A percentile compares a stretch with the other conserved stretches of the same genome.
Evolutionary conservation across 345 rosid species (phyloP).

Genomic region (Crucihimalaya himalaica): DNA sequence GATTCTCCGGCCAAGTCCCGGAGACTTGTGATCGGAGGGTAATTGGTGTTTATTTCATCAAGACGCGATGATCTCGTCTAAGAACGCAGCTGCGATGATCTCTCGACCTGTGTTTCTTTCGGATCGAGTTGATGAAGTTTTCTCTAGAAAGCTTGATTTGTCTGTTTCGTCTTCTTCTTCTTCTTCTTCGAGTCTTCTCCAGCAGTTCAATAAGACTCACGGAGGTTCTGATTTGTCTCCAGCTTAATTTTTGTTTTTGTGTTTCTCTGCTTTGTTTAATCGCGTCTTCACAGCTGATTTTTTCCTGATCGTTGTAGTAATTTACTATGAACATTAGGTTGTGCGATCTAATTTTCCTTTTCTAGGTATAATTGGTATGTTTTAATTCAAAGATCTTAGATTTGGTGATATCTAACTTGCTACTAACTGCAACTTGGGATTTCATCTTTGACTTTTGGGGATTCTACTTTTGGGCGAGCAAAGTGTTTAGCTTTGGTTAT

Average conservation of each 20-base stretch:
- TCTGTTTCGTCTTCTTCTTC: conserved; percentile 38
- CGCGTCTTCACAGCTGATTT: conserved; percentile 7
- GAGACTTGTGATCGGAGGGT: conserved; percentile 23
- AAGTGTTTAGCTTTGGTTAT: conserved; percentile 6
- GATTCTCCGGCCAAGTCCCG: conserved; percentile 46
- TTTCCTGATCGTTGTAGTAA: neutral
- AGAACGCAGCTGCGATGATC: conserved; percentile 50
- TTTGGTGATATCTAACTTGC: conserved; percentile 35
- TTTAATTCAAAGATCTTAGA: conserved; percentile 19
- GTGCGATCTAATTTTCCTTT: conserved; percentile 21
- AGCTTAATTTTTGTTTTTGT: neutral
- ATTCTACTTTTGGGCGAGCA: conserved; percentile 32
- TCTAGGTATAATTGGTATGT: conserved; percentile 23
- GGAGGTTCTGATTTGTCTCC: conserved; percentile 34
- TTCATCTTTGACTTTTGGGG: conserved; percentile 5
- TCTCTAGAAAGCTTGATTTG: conserved; percentile 53
- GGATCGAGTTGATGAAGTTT: conserved; percentile 51
- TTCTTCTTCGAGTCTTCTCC: conserved; percentile 51
- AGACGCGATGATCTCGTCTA: conserved; percentile 60
- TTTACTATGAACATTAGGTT: neutral
- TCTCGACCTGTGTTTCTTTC: conserved; percentile 41
- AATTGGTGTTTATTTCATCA: conserved; percentile 21
- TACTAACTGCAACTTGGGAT: conserved; percentile 25
- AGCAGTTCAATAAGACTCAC: conserved; percentile 50
- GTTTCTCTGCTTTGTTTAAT: neutral